Conservation (phyloP, 1,139 yeast species). For the Debaryomyces sp. region DNA sequence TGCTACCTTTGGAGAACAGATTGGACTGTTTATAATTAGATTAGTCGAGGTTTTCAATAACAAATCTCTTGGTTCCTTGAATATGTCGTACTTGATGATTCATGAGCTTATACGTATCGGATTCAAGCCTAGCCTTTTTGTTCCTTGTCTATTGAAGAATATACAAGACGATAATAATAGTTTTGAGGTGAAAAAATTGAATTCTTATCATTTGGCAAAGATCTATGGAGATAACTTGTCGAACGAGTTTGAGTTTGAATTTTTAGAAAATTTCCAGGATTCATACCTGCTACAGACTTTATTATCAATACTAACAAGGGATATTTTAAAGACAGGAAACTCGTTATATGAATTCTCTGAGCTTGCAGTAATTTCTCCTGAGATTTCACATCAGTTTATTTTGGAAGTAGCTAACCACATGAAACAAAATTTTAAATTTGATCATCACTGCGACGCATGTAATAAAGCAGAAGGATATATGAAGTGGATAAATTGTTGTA, state of each 20-base stretch:
- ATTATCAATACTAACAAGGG: neutral
- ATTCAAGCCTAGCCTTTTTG: slow-evolving; percentile 26
- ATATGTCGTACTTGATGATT: slow-evolving; percentile 26
- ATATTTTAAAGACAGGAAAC: neutral
- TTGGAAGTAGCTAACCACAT: neutral
- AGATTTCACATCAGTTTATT: neutral
- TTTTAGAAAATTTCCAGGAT: neutral
- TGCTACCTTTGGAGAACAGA: slow-evolving; percentile 10
- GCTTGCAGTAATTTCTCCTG: neutral
- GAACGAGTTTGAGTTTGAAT: neutral
- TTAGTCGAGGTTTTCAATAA: slow-evolving; percentile 56
- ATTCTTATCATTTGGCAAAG: slow-evolving; percentile 15
- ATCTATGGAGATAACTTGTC: neutral
- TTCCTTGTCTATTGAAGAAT: slow-evolving; percentile 28
- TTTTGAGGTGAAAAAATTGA: slow-evolving; percentile 38
- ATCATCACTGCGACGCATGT: slow-evolving; percentile 31
- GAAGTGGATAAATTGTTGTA: slow-evolving; percentile 19
- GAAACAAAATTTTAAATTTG: slow-evolving; percentile 21
- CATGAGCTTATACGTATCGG: slow-evolving; percentile 31
- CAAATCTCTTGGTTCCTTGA: slow-evolving; percentile 20
- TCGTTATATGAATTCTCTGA: slow-evolving; percentile 1
- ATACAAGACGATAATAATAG: slow-evolving; percentile 30
- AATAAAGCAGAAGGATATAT: slow-evolving; percentile 38
- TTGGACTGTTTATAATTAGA: slow-evolving; percentile 44
- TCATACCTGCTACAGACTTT: neutral